Conservation (phyloP, 1,139 yeast species). For the Geotrichum carabidarum region DNA sequence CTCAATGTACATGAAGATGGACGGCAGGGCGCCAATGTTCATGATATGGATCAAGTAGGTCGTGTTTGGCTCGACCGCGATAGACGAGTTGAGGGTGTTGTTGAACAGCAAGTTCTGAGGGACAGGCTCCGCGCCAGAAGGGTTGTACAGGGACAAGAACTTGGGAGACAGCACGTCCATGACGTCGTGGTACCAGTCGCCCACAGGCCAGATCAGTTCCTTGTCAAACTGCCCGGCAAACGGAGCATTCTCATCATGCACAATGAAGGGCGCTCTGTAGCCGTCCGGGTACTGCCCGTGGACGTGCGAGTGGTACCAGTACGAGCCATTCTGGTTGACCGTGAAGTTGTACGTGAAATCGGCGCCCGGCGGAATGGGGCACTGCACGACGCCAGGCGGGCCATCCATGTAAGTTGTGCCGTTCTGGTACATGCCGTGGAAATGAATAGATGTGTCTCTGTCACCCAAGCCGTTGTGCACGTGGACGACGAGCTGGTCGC, state of each 20-base stretch:
- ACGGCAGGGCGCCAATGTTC: constrained; percentile 81
- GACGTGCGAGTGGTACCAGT: constrained; percentile 93
- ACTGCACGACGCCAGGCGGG: constrained; percentile 78
- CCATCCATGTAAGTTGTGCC: constrained; percentile 78
- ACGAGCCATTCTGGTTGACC: constrained; percentile 79
- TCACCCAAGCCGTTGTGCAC: constrained; percentile 61
- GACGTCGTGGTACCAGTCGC: constrained; percentile 81
- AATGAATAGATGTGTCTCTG: constrained; percentile 71
- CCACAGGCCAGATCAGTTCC: constrained; percentile 59
- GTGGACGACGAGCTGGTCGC: constrained; percentile 69
- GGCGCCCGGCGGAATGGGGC: constrained; percentile 75
- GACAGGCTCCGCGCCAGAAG: constrained; percentile 95
- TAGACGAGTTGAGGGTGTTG: constrained; percentile 65
- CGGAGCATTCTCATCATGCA: constrained; percentile 53
- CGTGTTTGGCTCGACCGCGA: constrained; percentile 69
- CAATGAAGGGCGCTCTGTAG: constrained; percentile 72
- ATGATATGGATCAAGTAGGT: constrained; percentile 74
- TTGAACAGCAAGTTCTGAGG: constrained; percentile 76
- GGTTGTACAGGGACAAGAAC: constrained; percentile 71
- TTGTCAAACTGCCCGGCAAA: constrained; percentile 61
- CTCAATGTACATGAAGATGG: constrained; percentile 80
- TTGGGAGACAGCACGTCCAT: constrained; percentile 46
- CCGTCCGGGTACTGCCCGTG: constrained; percentile 89
- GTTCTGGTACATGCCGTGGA: constrained; percentile 86
- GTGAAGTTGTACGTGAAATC: constrained; percentile 73